Conservation (phyloP, 345 rosid genomes). For the Eutrema japonicum region DNA sequence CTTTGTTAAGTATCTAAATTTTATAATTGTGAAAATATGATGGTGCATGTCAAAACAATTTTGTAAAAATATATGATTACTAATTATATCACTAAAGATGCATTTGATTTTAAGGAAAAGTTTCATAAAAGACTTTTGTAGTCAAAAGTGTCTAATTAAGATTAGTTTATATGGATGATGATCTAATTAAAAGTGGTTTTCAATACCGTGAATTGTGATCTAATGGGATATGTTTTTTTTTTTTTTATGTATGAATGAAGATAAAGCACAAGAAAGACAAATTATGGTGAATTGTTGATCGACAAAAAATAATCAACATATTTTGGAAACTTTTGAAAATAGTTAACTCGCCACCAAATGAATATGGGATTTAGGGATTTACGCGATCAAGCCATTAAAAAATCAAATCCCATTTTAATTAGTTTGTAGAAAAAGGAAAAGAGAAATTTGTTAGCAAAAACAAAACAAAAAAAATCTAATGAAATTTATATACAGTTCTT, state of each 20-base stretch:
- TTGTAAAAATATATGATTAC: background rate
- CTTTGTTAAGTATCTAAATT: no score
- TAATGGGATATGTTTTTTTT: no score
- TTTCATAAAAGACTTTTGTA: background rate
- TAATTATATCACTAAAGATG: background rate
- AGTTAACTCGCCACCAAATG: background rate
- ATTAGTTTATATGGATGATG: background rate
- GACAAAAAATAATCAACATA: background rate
- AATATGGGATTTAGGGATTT: background rate
- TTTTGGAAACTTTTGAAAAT: background rate
- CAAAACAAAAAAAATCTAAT: no score
- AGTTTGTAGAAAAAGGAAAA: background rate
- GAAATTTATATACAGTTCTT: background rate
- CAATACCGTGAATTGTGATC: no score
- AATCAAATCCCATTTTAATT: background rate
- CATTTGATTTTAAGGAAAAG: no score
- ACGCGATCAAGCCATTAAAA: background rate
- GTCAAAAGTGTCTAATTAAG: no score
- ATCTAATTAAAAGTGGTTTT: no score
- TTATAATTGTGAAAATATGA: no score
- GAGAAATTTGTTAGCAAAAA: background rate
- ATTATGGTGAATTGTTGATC: background rate
- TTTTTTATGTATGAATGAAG: background rate
- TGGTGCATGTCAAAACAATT: no score
- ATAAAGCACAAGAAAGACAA: background rate